A percentile compares a stretch with the other conserved stretches of the same genome.
Evolutionary conservation across 345 rosid species (phyloP).

Genomic region (Lagerstroemia speciosa): DNA sequence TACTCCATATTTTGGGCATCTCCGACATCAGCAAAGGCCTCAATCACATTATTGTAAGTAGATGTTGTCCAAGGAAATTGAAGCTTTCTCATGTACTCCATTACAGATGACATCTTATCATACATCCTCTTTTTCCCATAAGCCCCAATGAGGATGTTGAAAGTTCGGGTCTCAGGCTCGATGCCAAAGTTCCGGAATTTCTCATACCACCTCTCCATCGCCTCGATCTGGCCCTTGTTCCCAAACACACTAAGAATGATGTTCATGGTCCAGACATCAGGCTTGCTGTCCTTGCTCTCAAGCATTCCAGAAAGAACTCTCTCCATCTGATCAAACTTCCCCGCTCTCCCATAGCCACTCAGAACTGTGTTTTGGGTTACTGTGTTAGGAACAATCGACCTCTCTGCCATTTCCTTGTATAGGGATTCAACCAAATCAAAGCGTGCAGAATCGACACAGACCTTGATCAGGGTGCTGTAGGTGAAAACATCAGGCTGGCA

Average conservation of each 20-base stretch:
- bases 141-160: constrained; percentile 78
- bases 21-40: constrained; percentile 82
- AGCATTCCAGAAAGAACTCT: constrained; percentile 65
- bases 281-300: constrained; percentile 48
- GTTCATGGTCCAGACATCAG: constrained; percentile 96
- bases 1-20: constrained; percentile 86
- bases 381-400: constrained; percentile 60
- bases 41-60: constrained; percentile 81
- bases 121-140: constrained; percentile 85
- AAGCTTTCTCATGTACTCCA: constrained; percentile 90
- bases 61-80: constrained; percentile 88
- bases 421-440: constrained; percentile 58
- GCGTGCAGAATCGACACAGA: constrained; percentile 47
- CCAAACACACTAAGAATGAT: constrained; percentile 74
- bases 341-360: constrained; percentile 77
- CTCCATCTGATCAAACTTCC: constrained; percentile 81
- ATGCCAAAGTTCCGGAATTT: constrained; percentile 72
- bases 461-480: constrained; percentile 67
- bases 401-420: constrained; percentile 60
- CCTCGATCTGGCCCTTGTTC: constrained; percentile 66
- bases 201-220: constrained; percentile 92
- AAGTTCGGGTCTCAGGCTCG: constrained; percentile 78
- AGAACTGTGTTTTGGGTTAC: constrained; percentile 82
- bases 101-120: constrained; percentile 88
- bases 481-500: constrained; percentile 83